Evolutionary conservation across 768 basidiomycete species (phyloP).

Genomic region (Floccularia luteovirens): DNA sequence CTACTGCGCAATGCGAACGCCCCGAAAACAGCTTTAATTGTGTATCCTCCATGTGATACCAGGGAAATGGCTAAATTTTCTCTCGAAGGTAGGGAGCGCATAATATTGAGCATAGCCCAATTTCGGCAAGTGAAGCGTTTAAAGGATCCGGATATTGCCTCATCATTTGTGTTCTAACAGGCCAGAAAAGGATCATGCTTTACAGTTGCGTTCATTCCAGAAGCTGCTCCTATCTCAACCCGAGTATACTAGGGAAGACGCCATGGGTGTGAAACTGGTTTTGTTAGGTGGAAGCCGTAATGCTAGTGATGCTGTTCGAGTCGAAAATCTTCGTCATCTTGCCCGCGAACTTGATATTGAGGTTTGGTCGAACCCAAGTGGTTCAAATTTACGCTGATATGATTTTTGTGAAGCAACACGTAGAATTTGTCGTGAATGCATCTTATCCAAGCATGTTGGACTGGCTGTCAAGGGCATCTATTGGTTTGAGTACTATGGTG

Average conservation of each 20-base stretch:
- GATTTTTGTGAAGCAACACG: constrained; percentile 40
- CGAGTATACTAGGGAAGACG: constrained; percentile 32
- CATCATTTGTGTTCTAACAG: constrained; percentile 22
- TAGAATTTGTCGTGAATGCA: constrained; percentile 80
- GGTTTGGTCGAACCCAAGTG: too few species aligned
- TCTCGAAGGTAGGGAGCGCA: constrained; percentile 44
- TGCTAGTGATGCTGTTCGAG: constrained; percentile 60
- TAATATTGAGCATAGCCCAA: constrained; percentile 86
- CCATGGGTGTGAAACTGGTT: constrained; percentile 46
- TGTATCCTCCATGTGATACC: constrained; percentile 93
- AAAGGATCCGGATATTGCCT: neutral
- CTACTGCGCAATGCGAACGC: constrained; percentile 16
- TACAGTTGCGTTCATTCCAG: constrained; percentile 68
- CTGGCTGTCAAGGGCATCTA: constrained; percentile 67
- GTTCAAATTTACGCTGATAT: constrained; percentile 7
- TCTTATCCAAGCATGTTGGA: constrained; percentile 62
- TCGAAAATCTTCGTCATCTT: constrained; percentile 49
- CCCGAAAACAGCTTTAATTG: constrained; percentile 33
- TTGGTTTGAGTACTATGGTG: constrained; percentile 94
- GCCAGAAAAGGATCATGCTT: constrained; percentile 90
- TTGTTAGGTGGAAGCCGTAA: constrained; percentile 86
- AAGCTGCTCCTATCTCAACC: constrained; percentile 53
- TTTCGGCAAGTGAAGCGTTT: constrained; percentile 55
- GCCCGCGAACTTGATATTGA: constrained; percentile 57
- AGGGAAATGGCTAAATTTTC: constrained; percentile 54